These are phyloP conservation scores for Suillus luteus DNA, from an alignment of 768 basidiomycete species.

Conservation along the genomic window DNA sequence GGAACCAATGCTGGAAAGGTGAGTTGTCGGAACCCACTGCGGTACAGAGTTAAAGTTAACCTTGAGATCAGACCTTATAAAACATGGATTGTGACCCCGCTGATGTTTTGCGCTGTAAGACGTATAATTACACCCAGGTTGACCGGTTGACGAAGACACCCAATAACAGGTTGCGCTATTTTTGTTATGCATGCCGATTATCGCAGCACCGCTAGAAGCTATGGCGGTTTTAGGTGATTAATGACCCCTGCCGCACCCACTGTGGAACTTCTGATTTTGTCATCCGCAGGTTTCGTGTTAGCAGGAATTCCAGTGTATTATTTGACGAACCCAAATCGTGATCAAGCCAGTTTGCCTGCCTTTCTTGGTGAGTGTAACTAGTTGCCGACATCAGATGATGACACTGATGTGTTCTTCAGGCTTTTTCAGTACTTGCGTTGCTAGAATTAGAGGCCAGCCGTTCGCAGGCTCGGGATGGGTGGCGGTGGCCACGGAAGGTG, in stretches of 20 bases:
- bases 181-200: constrained; percentile 90
- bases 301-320: constrained; percentile 85
- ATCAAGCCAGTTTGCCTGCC: constrained; percentile 37
- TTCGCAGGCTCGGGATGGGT: constrained; percentile 69
- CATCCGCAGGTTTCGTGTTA: constrained; percentile 65
- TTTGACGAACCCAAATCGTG: constrained; percentile 68
- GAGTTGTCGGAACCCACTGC: constrained; percentile 11
- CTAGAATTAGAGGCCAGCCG: constrained; percentile 53
- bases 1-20: constrained; percentile 88
- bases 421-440: constrained; percentile 43
- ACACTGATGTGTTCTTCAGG: constrained; percentile 31
- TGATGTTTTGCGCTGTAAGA: constrained; percentile 80
- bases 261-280: constrained; percentile 5
- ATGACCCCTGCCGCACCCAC: not conserved
- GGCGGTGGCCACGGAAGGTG: constrained; percentile 69
- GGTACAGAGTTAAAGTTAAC: not conserved
- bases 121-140: constrained; percentile 8
- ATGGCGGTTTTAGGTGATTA: constrained; percentile 79
- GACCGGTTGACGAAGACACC: constrained; percentile 1
- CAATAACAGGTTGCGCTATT: constrained; percentile 75
- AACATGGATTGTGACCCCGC: constrained; percentile 88
- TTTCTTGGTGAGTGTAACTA: constrained; percentile 37
- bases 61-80: constrained; percentile 74
- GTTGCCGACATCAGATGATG: constrained; percentile 7
- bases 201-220: constrained; percentile 90